Percentiles rank a stretch among this genome's conserved stretches.
Evolutionary conservation across 108 stramenopile genomes (phyloP).

Genomic region (Skeletonema potamos): DNA sequence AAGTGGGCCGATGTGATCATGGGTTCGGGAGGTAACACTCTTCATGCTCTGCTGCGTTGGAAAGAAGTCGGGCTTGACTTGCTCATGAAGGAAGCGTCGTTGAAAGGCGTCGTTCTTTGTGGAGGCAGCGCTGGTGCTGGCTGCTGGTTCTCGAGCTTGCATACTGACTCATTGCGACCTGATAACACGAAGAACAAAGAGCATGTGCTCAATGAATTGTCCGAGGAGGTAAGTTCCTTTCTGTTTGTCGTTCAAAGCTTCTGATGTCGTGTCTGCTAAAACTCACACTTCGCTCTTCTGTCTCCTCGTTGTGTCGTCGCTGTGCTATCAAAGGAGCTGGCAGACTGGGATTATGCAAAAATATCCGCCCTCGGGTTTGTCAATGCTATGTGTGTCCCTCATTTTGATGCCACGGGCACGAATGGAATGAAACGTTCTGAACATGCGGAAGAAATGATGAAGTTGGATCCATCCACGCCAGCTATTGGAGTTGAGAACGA

Average conservation of each 20-base stretch:
- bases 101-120: slow-evolving; percentile 30
- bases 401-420: slow-evolving; percentile 24
- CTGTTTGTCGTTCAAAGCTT: too few species aligned
- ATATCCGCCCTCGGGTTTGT: slow-evolving; percentile 35
- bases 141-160: slow-evolving; percentile 39
- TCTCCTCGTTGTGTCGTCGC: too few species aligned
- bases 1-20: slow-evolving; percentile 31
- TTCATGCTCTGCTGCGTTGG: slow-evolving; percentile 36
- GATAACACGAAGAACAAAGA: slow-evolving; percentile 29
- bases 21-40: slow-evolving; percentile 34
- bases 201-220: slow-evolving; percentile 15
- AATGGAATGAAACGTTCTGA: slow-evolving; percentile 14
- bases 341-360: slow-evolving; percentile 31
- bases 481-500: slow-evolving; percentile 28
- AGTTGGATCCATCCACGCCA: neutral
- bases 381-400: slow-evolving; percentile 38
- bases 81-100: slow-evolving; percentile 31
- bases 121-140: slow-evolving; percentile 37
- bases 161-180: slow-evolving; percentile 33
- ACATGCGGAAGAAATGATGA: slow-evolving; percentile 23
- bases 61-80: slow-evolving; percentile 35
- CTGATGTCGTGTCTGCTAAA: too few species aligned
- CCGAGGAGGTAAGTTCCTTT: too few species aligned
- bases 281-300: too few species aligned
- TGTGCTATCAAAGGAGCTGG: slow-evolving; percentile 27